Conservation (phyloP, 2,329 filamentous ascomycete species). For the Colletotrichum tanaceti region DNA sequence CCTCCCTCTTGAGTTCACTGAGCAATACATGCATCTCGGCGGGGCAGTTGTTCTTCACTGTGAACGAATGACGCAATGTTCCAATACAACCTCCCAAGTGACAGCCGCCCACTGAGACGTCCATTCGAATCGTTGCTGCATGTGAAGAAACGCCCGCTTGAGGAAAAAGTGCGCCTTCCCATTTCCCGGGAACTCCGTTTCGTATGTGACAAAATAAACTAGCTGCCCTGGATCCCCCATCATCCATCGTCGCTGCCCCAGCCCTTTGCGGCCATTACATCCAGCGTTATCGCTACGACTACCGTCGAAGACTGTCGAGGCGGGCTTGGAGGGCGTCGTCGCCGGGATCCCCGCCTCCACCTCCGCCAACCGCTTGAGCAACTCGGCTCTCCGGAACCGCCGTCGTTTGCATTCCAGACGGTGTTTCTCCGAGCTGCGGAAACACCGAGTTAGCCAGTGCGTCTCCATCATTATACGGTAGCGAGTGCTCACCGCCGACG, state of each 20-base stretch:
- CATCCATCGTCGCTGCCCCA: conserved; percentile 21
- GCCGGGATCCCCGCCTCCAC: conserved; percentile 71
- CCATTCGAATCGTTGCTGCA: conserved; percentile 10
- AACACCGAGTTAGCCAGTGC: conserved; percentile 44
- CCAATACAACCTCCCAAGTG: conserved; percentile 18
- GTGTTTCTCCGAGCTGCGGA: conserved; percentile 87
- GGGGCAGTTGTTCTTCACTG: conserved; percentile 17
- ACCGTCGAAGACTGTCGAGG: conserved; percentile 83
- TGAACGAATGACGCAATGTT: conserved; percentile 32
- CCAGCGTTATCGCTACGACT: conserved; percentile 31
- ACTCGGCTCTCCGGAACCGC: conserved; percentile 80
- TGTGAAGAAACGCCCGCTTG: conserved; percentile 9
- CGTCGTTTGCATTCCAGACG: conserved; percentile 81
- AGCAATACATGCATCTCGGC: conserved; percentile 14
- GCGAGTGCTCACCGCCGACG: conserved; percentile 77
- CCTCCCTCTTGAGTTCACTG: background rate
- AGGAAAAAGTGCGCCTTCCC: conserved; percentile 34
- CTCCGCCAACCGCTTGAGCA: conserved; percentile 84
- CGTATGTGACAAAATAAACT: conserved; percentile 37
- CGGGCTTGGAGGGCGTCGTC: conserved; percentile 96
- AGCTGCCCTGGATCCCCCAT: conserved; percentile 21
- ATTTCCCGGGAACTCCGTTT: conserved; percentile 23
- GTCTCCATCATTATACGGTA: background rate
- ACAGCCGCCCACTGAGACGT: conserved; percentile 8
- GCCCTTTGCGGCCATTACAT: background rate